Base-by-base conservation (phyloP, 2,329 filamentous ascomycete species). In the Penicillium sp. region DNA sequence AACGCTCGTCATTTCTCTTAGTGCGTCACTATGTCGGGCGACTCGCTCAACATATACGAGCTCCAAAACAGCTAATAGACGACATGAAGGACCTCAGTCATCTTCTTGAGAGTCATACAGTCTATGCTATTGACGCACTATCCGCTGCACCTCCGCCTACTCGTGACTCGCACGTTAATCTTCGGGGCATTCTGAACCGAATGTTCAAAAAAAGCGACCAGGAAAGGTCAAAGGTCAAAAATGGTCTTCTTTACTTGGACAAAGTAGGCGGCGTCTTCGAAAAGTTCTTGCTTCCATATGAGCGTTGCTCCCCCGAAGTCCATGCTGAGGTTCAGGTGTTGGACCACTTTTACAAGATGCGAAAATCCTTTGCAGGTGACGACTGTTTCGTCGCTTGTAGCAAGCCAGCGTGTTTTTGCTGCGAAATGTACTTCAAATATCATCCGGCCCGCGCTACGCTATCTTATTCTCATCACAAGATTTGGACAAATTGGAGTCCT, bases 351-450 rank as follows among this genome's bases (percentile, higher is more conserved):
- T 60, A 69, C 50, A 43, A 52, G 4, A 43, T 32, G 26, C 5
- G 13, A n/a, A 55, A 55, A 0, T 33, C 53, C 0, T 79, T 75
- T 51, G 62, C 65, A 3, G 63, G 60, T 2, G 46, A 60, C 4
- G 75, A 79, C 48, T 59, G 61, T 3, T 79, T 71, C 52, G 70
- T 80, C 9, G 76, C 70, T 3, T 76, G 71, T 49, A 80, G 76
- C 56, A 80, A 80, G 56, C 68, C 70, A 0, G 71, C 77, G 3
- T 80, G 76, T 46, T 73, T 74, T 48, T 75, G 72, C 43, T 80
- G 76, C 55, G 56, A 59, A 46, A 48, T 64, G 33, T 66, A 67
- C 40, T 61, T 66, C 42, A 50, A 36, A 13, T 34, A 57, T 45
- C 62, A 66, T 45, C 63, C 62, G 33, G 62, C 55, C 9, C 54